Evolutionary conservation across 2,329 filamentous ascomycete genomes (phyloP).

Genomic region (Penicillium olsonii): DNA sequence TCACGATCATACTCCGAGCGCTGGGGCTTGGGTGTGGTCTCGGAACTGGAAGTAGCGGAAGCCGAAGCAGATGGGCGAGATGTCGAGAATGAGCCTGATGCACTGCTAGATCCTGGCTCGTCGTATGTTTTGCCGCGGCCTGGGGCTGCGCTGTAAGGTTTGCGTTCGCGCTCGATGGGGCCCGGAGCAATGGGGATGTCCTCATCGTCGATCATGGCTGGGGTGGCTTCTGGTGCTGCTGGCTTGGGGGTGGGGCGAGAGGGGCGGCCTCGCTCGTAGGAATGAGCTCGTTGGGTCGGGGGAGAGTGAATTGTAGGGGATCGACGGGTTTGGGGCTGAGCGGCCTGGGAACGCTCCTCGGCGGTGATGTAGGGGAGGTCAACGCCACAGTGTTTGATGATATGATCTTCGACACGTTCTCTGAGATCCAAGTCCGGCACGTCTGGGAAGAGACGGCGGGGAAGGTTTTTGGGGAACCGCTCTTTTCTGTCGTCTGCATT

Average conservation of each 20-base stretch:
- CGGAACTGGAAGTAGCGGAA: constrained; percentile 47
- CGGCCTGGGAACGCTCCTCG: constrained; percentile 36
- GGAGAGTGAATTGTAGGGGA: constrained; percentile 13
- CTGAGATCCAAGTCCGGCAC: constrained; percentile 58
- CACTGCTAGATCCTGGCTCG: constrained; percentile 37
- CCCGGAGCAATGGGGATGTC: constrained; percentile 46
- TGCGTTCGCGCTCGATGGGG: constrained; percentile 65
- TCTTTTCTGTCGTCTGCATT: constrained; percentile 67
- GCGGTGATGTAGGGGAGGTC: constrained; percentile 45
- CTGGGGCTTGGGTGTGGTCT: constrained; percentile 59
- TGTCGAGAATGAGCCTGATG: constrained; percentile 29
- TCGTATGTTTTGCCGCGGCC: constrained; percentile 61
- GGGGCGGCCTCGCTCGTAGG: constrained; percentile 30
- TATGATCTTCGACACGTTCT: constrained; percentile 61
- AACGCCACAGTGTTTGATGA: constrained; percentile 56
- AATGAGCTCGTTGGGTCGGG: constrained; percentile 15
- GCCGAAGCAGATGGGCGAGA: constrained; percentile 54
- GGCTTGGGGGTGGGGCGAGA: constrained; percentile 40
- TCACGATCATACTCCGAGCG: constrained; percentile 50
- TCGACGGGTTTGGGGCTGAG: constrained; percentile 24
- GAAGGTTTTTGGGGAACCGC: constrained; percentile 76
- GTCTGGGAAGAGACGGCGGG: constrained; percentile 69
- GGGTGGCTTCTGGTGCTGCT: constrained; percentile 28
- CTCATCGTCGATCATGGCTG: constrained; percentile 37
- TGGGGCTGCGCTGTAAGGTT: constrained; percentile 63